phyloP scores from a whole-genome alignment of 306 rosid species.

The Casuarina equisetifolia region DNA sequence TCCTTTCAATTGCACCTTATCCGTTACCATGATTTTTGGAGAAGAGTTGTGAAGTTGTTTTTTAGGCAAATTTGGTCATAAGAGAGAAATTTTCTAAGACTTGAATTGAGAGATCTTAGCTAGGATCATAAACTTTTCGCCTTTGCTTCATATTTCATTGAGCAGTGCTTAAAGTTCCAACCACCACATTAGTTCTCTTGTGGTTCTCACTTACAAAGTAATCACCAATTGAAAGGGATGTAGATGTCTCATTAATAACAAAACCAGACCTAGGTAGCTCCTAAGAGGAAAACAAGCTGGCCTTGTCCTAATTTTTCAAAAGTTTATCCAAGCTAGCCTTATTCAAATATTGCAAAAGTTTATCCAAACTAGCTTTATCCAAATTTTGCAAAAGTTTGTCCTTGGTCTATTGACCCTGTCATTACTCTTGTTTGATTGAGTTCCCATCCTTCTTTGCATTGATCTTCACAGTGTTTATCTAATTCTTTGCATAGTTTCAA shows the following conservation, averaged over 20 bases:
- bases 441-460: too few relatives aligned
- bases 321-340: too few relatives aligned
- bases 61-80: conserved; percentile 94
- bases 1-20: conserved; percentile 50
- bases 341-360: too few relatives aligned
- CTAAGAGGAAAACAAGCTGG: conserved; percentile 59
- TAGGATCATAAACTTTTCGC: conserved; percentile 72
- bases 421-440: too few relatives aligned
- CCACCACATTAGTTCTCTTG: conserved; percentile 45
- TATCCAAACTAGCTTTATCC: too few relatives aligned
- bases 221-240: conserved; percentile 43
- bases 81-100: conserved; percentile 95
- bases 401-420: too few relatives aligned
- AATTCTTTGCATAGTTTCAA: too few relatives aligned
- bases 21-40: conserved; percentile 75
- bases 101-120: conserved; percentile 89
- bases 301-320: too few relatives aligned
- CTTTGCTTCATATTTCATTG: conserved; percentile 63
- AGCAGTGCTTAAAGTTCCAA: conserved; percentile 41
- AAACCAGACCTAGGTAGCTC: conserved; percentile 85
- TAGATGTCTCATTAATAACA: conserved; percentile 56
- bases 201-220: conserved; percentile 48
- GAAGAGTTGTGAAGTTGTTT: conserved; percentile 94
- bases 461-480: too few relatives aligned
- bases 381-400: too few relatives aligned